Conservation (phyloP, 2,329 filamentous ascomycete species). For the Fusarium pseudoanthophilum region DNA sequence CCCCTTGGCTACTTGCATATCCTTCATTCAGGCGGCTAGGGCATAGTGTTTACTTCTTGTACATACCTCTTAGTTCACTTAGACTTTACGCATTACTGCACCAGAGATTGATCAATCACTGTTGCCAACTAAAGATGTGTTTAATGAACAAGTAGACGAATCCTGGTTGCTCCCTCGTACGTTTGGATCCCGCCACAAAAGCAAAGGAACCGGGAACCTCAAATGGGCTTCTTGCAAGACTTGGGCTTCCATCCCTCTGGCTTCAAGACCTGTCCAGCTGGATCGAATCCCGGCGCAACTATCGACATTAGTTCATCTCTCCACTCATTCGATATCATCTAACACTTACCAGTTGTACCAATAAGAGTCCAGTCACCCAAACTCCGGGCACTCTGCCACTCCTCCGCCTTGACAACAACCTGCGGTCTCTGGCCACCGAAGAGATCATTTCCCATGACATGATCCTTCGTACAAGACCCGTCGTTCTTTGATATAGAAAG, state of each 20-base stretch:
- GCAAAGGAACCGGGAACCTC: no score
- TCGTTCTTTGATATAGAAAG: slow-evolving; percentile 58
- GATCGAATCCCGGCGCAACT: slow-evolving; percentile 29
- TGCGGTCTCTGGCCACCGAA: slow-evolving; percentile 19
- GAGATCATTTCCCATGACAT: slow-evolving; percentile 13
- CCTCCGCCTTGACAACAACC: slow-evolving; percentile 1
- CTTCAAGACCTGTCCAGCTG: slow-evolving; percentile 9
- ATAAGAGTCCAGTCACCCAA: slow-evolving; percentile 29
- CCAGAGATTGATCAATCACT: background rate
- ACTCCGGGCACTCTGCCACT: slow-evolving; percentile 23
- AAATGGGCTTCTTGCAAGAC: background rate
- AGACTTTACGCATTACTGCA: background rate
- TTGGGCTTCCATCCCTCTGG: slow-evolving; percentile 25
- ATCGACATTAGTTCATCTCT: background rate
- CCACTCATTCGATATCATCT: accelerated
- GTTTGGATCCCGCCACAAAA: accelerated
- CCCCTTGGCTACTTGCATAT: accelerated
- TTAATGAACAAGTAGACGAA: accelerated
- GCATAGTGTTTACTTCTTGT: background rate
- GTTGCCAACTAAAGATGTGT: background rate
- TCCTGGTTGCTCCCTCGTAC: background rate
- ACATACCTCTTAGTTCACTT: background rate
- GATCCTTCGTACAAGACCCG: slow-evolving; percentile 44
- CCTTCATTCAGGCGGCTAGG: accelerated
- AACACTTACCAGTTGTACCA: slow-evolving; percentile 21